phyloP scores from a whole-genome alignment of 148 eudicot genomes.

The Mesembryanthemum crystallinum region DNA sequence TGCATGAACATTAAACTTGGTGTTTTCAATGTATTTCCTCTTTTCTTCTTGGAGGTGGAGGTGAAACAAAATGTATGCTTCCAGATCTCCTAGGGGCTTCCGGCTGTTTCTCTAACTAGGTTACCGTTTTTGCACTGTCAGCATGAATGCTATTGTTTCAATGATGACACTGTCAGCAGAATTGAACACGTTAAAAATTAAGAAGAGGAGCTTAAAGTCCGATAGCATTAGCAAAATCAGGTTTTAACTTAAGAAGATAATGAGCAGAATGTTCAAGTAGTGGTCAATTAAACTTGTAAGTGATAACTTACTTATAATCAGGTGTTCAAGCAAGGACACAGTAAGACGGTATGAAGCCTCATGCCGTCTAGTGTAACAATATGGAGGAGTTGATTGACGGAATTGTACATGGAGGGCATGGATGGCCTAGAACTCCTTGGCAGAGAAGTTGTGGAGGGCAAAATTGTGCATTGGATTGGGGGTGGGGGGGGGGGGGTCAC shows the following conservation, averaged over 20 bases:
- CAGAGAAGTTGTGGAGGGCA: background rate
- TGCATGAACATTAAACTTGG: background rate
- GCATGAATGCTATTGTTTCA: background rate
- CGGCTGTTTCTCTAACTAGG: background rate
- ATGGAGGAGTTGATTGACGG: no score
- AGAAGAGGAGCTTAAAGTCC: background rate
- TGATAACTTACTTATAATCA: background rate
- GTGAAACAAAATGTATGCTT: background rate
- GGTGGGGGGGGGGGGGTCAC: background rate
- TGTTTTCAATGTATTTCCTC: background rate
- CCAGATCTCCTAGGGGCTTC: background rate
- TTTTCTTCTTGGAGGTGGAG: background rate
- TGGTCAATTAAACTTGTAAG: background rate
- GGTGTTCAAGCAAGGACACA: background rate
- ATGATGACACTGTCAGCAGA: no score
- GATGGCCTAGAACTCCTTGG: background rate
- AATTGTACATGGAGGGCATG: background rate
- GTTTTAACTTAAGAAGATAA: background rate
- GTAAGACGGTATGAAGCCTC: background rate
- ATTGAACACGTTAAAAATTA: no score
- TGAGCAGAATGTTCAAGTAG: background rate
- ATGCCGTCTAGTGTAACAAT: no score
- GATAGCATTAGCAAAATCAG: background rate
- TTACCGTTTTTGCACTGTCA: background rate
- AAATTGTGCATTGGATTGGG: background rate